Conservation (phyloP, 2,329 filamentous ascomycete species). For the Fulvia fulva region DNA sequence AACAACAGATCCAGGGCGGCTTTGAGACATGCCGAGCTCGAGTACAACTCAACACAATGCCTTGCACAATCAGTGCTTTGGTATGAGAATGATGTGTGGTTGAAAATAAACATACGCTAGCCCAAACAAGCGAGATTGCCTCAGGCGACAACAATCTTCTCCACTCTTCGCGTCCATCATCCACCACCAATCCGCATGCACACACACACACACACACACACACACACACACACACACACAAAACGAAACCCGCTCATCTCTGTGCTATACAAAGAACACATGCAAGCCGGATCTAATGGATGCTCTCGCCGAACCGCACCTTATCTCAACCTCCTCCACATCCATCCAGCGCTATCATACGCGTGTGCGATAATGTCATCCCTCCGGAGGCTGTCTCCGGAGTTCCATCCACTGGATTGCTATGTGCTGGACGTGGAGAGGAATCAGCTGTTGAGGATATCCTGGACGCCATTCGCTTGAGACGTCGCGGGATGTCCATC, state of each 20-base stretch:
- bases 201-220: background rate
- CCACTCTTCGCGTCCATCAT: background rate
- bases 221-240: background rate
- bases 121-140: too few species aligned
- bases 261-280: background rate
- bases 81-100: too few species aligned
- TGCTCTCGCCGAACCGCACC: background rate
- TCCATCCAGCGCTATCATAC: background rate
- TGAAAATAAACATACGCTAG: too few species aligned
- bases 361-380: background rate
- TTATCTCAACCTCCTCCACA: background rate
- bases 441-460: background rate
- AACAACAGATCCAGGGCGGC: too few species aligned
- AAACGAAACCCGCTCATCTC: background rate
- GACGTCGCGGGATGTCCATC: slow-evolving; percentile 3
- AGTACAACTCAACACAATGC: too few species aligned
- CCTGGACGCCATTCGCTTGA: slow-evolving; percentile 1
- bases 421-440: background rate
- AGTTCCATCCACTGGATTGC: background rate
- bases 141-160: too few species aligned
- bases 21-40: too few species aligned
- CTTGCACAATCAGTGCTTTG: too few species aligned
- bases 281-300: background rate
- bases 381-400: background rate
- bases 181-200: background rate